Conservation (phyloP, 2,329 filamentous ascomycete species). For the Aspergillus felis region DNA sequence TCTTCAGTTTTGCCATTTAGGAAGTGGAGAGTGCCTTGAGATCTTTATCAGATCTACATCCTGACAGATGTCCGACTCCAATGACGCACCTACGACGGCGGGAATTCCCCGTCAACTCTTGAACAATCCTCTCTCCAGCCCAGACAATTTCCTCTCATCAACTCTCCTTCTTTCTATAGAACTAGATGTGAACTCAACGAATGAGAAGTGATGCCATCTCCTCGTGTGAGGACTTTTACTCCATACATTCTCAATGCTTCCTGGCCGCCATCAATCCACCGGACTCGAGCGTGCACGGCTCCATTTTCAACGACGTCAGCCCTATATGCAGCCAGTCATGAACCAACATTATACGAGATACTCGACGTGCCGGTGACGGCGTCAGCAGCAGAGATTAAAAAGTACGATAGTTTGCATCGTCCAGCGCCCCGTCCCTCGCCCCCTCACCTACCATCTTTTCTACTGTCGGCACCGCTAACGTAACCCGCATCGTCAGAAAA, state of each 20-base stretch:
- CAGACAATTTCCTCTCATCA: neutral
- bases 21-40: neutral
- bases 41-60: slow-evolving; percentile 10
- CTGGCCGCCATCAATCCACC: slow-evolving; percentile 1
- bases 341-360: slow-evolving; percentile 73
- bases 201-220: slow-evolving; percentile 19
- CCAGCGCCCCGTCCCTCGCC: neutral
- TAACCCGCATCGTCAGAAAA: slow-evolving; percentile 36
- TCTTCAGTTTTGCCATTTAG: neutral
- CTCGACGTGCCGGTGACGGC: slow-evolving; percentile 69
- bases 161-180: neutral
- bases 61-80: neutral
- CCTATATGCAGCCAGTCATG: slow-evolving; percentile 23
- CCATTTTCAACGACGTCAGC: slow-evolving; percentile 45
- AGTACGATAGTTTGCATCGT: slow-evolving; percentile 44
- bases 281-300: slow-evolving; percentile 1
- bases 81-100: slow-evolving; percentile 21
- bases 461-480: neutral
- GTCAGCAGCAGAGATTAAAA: slow-evolving; percentile 76
- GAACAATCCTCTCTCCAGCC: neutral
- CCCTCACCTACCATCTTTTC: slow-evolving; percentile 1
- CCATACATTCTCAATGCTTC: slow-evolving; percentile 2
- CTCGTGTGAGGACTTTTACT: slow-evolving; percentile 15
- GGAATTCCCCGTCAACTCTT: slow-evolving; percentile 6
- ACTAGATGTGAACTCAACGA: slow-evolving; percentile 7